Percentiles rank a stretch among this genome's conserved stretches.
Evolutionary conservation across 225 moss, liverwort and hornwort genomes (phyloP).

Genomic region (Sphagnum contortum): DNA sequence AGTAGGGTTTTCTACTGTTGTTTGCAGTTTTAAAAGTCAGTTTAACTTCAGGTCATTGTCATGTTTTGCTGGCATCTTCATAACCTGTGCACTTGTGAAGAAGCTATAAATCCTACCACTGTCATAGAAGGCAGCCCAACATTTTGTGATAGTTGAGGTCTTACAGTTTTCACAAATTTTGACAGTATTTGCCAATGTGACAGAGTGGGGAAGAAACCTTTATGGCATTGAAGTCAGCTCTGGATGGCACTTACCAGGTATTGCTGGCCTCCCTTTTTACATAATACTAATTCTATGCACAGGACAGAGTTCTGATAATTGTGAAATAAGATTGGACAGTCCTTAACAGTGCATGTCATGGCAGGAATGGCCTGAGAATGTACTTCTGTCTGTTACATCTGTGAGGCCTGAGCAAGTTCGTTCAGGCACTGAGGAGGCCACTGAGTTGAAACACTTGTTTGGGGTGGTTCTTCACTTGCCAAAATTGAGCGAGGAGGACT

Average conservation of each 20-base stretch:
- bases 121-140: too few relatives aligned
- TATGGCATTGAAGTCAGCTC: constrained; percentile 19
- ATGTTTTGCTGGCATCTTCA: too few relatives aligned
- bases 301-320: too few relatives aligned
- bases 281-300: too few relatives aligned
- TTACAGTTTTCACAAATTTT: too few relatives aligned
- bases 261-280: neutral
- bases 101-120: too few relatives aligned
- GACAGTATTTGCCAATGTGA: neutral
- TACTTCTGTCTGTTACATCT: constrained; percentile 30
- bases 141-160: too few relatives aligned
- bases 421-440: constrained; percentile 13
- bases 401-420: constrained; percentile 7
- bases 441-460: constrained; percentile 23
- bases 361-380: constrained; percentile 51
- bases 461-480: constrained; percentile 18
- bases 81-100: too few relatives aligned
- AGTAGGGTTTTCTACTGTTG: too few relatives aligned
- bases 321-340: too few relatives aligned
- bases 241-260: constrained; percentile 32
- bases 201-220: constrained; percentile 35
- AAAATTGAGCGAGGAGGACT: constrained; percentile 17
- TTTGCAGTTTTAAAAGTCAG: too few relatives aligned
- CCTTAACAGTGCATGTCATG: neutral
- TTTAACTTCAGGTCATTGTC: too few relatives aligned